These are phyloP conservation scores for Pseudoturritis turrita DNA, from an alignment of 345 rosid species.

Conservation along the genomic window DNA sequence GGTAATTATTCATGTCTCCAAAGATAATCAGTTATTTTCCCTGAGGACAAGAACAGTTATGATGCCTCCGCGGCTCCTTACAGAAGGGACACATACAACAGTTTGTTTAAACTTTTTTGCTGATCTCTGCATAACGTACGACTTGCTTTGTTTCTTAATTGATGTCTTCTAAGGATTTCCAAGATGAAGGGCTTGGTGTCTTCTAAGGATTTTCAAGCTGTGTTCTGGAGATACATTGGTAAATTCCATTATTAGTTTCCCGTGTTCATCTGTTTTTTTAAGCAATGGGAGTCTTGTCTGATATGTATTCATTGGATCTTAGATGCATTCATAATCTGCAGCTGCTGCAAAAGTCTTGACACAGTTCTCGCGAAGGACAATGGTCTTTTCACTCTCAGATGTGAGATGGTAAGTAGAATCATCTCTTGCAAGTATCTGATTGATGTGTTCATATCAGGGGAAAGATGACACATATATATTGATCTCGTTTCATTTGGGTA, in stretches of 20 bases:
- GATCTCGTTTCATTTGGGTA: background rate
- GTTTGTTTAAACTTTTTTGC: conserved; percentile 77
- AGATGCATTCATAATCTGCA: conserved; percentile 46
- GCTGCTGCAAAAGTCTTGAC: conserved; percentile 48
- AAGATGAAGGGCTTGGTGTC: conserved; percentile 42
- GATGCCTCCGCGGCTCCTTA: conserved; percentile 84
- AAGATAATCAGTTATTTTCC: background rate
- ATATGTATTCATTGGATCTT: conserved; percentile 7
- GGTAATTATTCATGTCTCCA: conserved; percentile 29
- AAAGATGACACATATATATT: background rate
- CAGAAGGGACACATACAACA: conserved; percentile 77
- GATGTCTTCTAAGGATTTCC: background rate
- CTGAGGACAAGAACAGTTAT: conserved; percentile 79
- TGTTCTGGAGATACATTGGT: conserved; percentile 39
- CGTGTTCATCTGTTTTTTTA: background rate
- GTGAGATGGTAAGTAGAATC: no score
- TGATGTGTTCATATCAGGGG: no score
- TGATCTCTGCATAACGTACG: conserved; percentile 86
- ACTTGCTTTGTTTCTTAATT: background rate
- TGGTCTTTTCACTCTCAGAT: no score
- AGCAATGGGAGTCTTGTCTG: background rate
- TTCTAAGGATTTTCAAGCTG: conserved; percentile 39
- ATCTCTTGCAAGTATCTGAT: no score
- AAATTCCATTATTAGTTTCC: background rate
- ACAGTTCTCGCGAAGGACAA: conserved; percentile 39